Evolutionary conservation across 179 eudicot genomes (phyloP), one percentile per base, ranked within the genome.

Genomic region (Beta corolliflora): DNA sequence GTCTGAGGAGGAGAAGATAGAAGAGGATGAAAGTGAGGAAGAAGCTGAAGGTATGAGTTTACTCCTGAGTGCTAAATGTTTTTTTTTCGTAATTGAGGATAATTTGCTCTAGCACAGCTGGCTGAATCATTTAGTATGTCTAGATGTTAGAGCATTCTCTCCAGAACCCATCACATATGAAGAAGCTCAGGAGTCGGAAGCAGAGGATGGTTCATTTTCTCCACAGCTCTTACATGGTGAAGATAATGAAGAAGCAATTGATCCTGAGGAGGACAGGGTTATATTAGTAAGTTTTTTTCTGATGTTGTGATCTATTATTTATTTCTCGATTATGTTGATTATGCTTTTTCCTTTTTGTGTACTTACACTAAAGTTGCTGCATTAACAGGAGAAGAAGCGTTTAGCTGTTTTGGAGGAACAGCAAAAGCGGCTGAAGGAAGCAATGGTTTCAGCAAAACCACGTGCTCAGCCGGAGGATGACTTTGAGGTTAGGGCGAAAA

Each of bases 161-260:
- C 97, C 98, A 16, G 96, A 90, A 77, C 93, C 87, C 21, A 85
- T 92, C 53, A 59, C 56, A 73, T 79, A 83, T 44, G 92, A 88
- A 74, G 94, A 88, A 69, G 83, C 67, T 48, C 76, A 74, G 29
- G 91, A 83, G 64, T 54, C 71, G 6, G 97, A 81, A 76, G 93
- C 71, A 67, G 97, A 91, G 68, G 94, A 87, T 59, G 98, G 99
- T 72, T 97, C 99, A 72, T 97, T 86, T 86, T 97, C 99, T 25
- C 99, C 99, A 12, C 91, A 90, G 85, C 88, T 93, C 50, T 77
- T 97, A 77, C 94, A 94, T 50, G 93, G 91, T 75, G 97, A 94
- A 77, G 98, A 94, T 44, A 45, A 87, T 83, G 99, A 96, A 83
- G 97, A 92, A 85, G 98, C 97, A 16, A 90, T 96, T 85, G 98